Conservation (phyloP, 768 basidiomycete species). For the Suillus luteus region DNA sequence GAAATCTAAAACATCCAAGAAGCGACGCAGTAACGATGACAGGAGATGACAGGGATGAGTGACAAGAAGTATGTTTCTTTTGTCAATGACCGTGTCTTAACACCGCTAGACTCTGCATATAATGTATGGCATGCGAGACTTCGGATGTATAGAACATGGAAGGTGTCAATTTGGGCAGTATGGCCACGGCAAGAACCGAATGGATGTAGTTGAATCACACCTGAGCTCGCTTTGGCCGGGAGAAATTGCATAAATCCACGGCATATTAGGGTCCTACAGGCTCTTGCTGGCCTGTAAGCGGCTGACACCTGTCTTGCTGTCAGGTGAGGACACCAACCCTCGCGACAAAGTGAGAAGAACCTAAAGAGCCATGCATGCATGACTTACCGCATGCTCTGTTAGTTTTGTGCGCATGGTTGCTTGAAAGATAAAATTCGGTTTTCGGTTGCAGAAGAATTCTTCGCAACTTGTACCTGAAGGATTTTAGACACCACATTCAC, state of each 20-base stretch:
- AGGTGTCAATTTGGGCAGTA: background rate
- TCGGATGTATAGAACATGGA: background rate
- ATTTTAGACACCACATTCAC: background rate
- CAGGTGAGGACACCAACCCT: background rate
- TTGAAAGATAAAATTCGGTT: background rate
- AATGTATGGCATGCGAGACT: conserved; percentile 3
- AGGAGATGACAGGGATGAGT: background rate
- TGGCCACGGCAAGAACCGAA: background rate
- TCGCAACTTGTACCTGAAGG: background rate
- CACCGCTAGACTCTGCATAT: background rate
- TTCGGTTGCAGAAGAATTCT: conserved; percentile 1
- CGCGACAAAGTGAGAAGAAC: background rate
- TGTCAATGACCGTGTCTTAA: background rate
- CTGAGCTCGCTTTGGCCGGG: background rate
- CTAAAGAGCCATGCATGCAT: background rate
- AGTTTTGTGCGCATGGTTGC: background rate
- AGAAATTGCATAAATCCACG: background rate
- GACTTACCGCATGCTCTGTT: background rate
- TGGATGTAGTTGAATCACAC: background rate
- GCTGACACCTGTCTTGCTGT: background rate
- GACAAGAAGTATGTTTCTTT: background rate
- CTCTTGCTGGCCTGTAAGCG: background rate
- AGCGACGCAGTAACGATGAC: conserved; percentile 44
- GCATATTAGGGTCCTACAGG: background rate
- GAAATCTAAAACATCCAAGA: conserved; percentile 76